Evolutionary conservation across 495 filamentous ascomycete species (phyloP).

Genomic region (Xylaria curta): DNA sequence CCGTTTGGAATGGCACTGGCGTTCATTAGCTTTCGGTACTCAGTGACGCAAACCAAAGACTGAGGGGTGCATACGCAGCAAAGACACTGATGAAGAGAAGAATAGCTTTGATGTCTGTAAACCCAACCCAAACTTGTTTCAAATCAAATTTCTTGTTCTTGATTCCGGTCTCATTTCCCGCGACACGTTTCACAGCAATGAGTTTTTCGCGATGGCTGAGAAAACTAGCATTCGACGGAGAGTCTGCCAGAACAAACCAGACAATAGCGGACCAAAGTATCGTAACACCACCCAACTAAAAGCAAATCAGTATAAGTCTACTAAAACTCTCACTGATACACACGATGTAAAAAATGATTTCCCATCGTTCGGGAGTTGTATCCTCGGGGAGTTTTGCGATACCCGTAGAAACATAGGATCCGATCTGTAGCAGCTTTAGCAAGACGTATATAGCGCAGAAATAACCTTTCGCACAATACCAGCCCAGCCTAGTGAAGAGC

Average conservation of each 20-base stretch:
- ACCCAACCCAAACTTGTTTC: slow-evolving; percentile 32
- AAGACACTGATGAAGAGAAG: slow-evolving; percentile 25
- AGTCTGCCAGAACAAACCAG: slow-evolving; percentile 60
- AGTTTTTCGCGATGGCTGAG: slow-evolving; percentile 53
- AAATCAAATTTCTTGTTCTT: slow-evolving; percentile 56
- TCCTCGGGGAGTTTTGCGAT: slow-evolving; percentile 45
- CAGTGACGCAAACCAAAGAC: too few relatives aligned
- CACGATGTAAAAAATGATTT: slow-evolving; percentile 33
- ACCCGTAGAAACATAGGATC: slow-evolving; percentile 50
- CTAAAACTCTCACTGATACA: neutral
- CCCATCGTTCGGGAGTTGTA: slow-evolving; percentile 33
- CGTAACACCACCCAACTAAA: slow-evolving; percentile 49
- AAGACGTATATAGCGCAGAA: neutral
- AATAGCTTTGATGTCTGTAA: slow-evolving; percentile 19
- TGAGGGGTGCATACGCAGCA: slow-evolving; percentile 7
- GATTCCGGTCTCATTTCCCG: slow-evolving; percentile 60
- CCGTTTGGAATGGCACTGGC: slow-evolving; percentile 21
- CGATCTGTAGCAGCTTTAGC: slow-evolving; percentile 21
- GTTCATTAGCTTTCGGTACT: neutral
- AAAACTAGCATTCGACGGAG: slow-evolving; percentile 57
- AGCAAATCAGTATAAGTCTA: neutral
- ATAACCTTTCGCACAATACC: slow-evolving; percentile 38
- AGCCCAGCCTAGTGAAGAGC: slow-evolving; percentile 47
- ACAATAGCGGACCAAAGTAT: slow-evolving; percentile 56
- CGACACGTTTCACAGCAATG: slow-evolving; percentile 55